Evolutionary conservation across 2,329 filamentous ascomycete species (phyloP).

Genomic region (Colletotrichum neosansevieriae): DNA sequence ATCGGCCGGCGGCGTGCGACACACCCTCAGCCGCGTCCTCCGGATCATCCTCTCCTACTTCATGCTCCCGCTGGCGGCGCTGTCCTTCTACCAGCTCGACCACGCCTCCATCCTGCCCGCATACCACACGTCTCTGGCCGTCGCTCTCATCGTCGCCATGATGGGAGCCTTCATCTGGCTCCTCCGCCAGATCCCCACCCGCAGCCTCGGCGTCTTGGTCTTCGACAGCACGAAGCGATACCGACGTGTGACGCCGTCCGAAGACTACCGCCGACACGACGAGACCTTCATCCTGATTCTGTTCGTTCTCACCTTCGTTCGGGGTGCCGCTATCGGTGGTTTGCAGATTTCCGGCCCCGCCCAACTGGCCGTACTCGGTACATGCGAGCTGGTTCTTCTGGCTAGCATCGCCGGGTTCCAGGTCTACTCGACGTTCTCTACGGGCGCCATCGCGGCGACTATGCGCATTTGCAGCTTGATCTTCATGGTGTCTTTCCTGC

Average conservation of each 20-base stretch:
- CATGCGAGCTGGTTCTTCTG: constrained; percentile 76
- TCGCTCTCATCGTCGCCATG: constrained; percentile 42
- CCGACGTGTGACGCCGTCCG: constrained; percentile 66
- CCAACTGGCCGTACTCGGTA: constrained; percentile 75
- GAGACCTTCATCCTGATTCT: constrained; percentile 69
- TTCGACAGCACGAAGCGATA: constrained; percentile 72
- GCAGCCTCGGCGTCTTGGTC: constrained; percentile 48
- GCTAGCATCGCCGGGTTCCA: constrained; percentile 40
- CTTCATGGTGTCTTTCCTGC: constrained; percentile 60
- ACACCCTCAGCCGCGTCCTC: constrained; percentile 61
- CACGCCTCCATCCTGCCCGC: constrained; percentile 37
- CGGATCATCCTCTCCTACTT: constrained; percentile 83
- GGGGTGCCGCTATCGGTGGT: constrained; percentile 76
- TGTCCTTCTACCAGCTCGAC: constrained; percentile 79
- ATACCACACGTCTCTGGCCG: constrained; percentile 51
- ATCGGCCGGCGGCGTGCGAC: constrained; percentile 18
- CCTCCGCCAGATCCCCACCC: constrained; percentile 43
- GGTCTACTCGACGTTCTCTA: constrained; percentile 32
- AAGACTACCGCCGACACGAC: constrained; percentile 58
- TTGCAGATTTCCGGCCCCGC: constrained; percentile 68
- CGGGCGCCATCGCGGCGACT: constrained; percentile 33
- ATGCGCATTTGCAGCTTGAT: constrained; percentile 62
- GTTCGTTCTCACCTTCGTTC: constrained; percentile 72
- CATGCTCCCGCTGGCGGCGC: constrained; percentile 75
- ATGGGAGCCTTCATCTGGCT: constrained; percentile 47